Evolutionary conservation across 306 rosid species (phyloP), one percentile per base, ranked within the genome.

Genomic region (Glycine soja): DNA sequence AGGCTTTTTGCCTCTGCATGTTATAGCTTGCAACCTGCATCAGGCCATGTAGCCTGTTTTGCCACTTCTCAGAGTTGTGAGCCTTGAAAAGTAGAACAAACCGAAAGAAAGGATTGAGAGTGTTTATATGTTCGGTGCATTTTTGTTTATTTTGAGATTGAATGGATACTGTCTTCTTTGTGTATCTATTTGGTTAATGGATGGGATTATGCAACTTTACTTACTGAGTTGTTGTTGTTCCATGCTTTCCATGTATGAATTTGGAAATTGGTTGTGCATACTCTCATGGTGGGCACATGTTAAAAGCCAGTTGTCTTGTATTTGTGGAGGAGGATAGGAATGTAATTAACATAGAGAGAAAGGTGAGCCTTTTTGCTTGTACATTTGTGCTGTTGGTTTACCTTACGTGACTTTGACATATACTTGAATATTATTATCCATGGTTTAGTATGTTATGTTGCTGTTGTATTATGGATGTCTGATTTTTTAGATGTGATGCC

Each of bases 321-420:
- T 70, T 45, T 45, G 34, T n/a, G 0, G 46, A 58, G 76, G 67
- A 53, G 68, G 70, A 72, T 77, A 77, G 73, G 13, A 58, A 67
- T 68, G 50, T 67, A 68, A 8, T 51, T 85, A 74, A 71, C 56
- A 36, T 36, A 57, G 36, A 83, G 77, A 82, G 58, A 62, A 64
- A 86, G 74, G 77, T 14, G 69, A 81, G 62, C 32, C 57, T 77
- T 77, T 24, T 78, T 80, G 82, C 40, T 80, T 84, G 82, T 80
- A 61, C 46, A 34, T 80, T 5, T 46, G 46, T 56, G n/a, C 0
- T 45, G 74, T 69, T 67, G 43, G 74, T 69, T 67, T 67, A 48
- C 45, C 66, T 76, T 70, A 7, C 43, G 18, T 47, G 30, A 15
- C 76, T 80, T 46, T 57, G 57, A 36, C 70, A 3, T 40, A 8